Conservation (phyloP, 2,329 filamentous ascomycete genomes). For the Fusarium proliferatum region DNA sequence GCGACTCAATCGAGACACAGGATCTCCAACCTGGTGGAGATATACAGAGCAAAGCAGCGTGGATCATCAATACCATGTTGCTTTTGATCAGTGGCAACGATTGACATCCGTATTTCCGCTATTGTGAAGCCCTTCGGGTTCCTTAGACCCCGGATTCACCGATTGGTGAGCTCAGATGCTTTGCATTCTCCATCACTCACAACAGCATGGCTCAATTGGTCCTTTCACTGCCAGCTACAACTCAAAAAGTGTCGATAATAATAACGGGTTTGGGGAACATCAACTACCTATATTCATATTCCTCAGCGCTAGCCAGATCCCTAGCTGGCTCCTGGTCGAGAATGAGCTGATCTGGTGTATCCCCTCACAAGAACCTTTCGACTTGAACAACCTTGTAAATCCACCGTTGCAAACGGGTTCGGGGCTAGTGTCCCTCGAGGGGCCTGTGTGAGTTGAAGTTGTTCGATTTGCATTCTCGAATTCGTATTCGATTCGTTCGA, state of each 20-base stretch:
- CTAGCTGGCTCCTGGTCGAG: background rate
- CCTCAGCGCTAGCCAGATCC: background rate
- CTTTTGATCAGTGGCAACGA: background rate
- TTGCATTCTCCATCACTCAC: background rate
- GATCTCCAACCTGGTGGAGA: background rate
- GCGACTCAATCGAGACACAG: background rate
- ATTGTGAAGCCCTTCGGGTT: background rate
- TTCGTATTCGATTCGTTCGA: conserved; percentile 18
- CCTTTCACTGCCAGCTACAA: background rate
- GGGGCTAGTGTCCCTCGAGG: background rate
- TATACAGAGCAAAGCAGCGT: conserved; percentile 5
- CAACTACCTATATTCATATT: background rate
- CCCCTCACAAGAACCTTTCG: conserved; percentile 4
- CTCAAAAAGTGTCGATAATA: background rate
- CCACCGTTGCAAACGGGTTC: background rate
- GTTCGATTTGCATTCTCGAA: background rate
- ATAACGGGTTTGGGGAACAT: background rate
- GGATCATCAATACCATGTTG: background rate
- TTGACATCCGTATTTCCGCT: background rate
- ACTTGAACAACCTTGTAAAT: conserved; percentile 1
- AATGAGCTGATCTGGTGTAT: background rate
- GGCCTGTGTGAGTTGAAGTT: background rate
- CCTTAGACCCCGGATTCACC: background rate
- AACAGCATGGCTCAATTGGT: background rate
- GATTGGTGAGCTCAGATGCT: background rate